Percentiles rank a stretch among this genome's conserved stretches.
phyloP scores from a whole-genome alignment of 2,329 filamentous ascomycete species.

The Aspergillus sergii region DNA sequence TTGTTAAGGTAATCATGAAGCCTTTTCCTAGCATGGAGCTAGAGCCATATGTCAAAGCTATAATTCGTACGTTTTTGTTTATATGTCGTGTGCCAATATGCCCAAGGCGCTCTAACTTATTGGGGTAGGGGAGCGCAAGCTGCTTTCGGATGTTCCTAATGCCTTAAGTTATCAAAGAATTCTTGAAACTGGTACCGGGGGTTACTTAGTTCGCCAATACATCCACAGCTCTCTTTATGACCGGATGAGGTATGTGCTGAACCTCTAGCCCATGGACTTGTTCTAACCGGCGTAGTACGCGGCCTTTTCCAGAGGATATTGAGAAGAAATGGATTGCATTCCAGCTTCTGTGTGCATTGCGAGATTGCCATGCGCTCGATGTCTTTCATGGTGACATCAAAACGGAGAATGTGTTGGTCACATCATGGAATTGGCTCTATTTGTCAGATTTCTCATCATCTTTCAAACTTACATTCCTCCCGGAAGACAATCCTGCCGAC shows the following conservation, averaged over 20 bases:
- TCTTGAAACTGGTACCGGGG: conserved; percentile 87
- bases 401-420: conserved; percentile 94
- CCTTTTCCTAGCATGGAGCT: conserved; percentile 82
- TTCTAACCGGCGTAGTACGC: conserved; percentile 64
- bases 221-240: conserved; percentile 97
- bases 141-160: conserved; percentile 83
- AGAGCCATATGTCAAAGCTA: conserved; percentile 73
- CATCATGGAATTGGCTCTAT: conserved; percentile 99
- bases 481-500: conserved; percentile 94
- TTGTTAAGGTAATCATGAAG: conserved; percentile 95
- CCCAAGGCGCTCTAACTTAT: conserved; percentile 20
- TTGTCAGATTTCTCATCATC: conserved; percentile 95
- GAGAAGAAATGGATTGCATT: conserved; percentile 99
- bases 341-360: conserved; percentile 86
- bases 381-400: conserved; percentile 98
- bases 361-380: conserved; percentile 86
- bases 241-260: conserved; percentile 64
- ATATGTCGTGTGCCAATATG: background rate
- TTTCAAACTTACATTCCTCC: conserved; percentile 91
- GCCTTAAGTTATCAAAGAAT: conserved; percentile 87
- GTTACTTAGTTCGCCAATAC: conserved; percentile 91
- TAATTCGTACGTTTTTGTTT: conserved; percentile 63
- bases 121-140: conserved; percentile 71
- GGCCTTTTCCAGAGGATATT: conserved; percentile 94
- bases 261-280: background rate